Base-by-base conservation (phyloP, 148 eudicot genomes). In the Rhododendron griersonianum region DNA sequence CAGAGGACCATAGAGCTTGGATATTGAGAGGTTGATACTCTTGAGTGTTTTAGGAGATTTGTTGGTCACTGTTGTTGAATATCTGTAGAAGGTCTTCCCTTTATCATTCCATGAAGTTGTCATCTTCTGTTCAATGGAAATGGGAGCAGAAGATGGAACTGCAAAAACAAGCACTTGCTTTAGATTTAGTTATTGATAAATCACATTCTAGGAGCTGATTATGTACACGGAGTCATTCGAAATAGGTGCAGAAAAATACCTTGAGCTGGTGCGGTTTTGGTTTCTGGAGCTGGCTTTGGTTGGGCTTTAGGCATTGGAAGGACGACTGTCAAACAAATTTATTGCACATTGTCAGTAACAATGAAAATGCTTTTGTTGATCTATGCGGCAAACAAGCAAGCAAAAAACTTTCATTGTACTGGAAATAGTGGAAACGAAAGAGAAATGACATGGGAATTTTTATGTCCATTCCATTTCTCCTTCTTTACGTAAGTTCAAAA, bases 11-110 rank as follows among this genome's bases (percentile, higher is more conserved):
- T 93, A 93, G 81, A 97, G 95, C 89, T 93, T 92, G 75, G 89
- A 89, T 78, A 97, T 90, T 47, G 83, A 84, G 63, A 97, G 88
- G 86, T 92, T 94, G 86, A 95, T 86, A 87, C 87, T 85, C 91
- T 89, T 93, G 75, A 97, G 83, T 35, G 90, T 91, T 87, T 93
- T 95, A 25, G 86, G 10, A 18, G 99, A 97, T 82, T 92, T 97
- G 95, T 97, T 97, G 39, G 95, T 97, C 85, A 97, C 86, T 19
- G 73, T 87, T 51, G 91, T 87, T 1, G 98, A 92, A 92, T 95
- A 97, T 89, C 98, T 91, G 90, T 95, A 91, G 93, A 92, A 95
- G 39, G 94, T 97, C 88, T 89, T 92, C 78, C 98, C 98, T 11
- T 87, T 47, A 48, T 79, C 53, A 44, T 61, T 87, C 99, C 99